Base-by-base conservation (phyloP, 768 basidiomycete species). In the Peribolospora baueri region DNA sequence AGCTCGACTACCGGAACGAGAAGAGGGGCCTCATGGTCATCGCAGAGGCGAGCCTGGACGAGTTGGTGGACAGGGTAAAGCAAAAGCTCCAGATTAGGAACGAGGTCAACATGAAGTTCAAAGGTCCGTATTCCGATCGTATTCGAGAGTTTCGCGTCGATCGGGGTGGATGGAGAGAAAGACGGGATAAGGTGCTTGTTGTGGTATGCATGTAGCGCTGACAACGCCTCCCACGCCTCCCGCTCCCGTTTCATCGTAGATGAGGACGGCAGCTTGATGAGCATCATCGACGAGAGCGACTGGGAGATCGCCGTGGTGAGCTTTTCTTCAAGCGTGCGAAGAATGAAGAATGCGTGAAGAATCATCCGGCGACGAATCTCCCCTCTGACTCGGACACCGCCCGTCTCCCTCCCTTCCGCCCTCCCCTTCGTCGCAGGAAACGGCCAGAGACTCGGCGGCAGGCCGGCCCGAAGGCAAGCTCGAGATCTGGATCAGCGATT, bases 271-370 rank as follows among this genome's bases (percentile, higher is more conserved):
- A 48, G 36, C 7, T 39, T 60, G 13, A 46, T 63, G 40, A 55
- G 56, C 8, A 51, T 62, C 14, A 37, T 58, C 25, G 62, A 62
- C 50, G 58, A 51, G 10, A 56, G 56, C 13, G 62, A 62, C 54
- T 62, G 59, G 60, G 54, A 60, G 14, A 59, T 25, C 25, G 25
- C 25, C 25, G 25, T 25, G 25, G 58, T 57, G 36, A 10, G 54
- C n/a, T 47, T n/a, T 40, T 14, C n/a, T 41, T 25, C 25, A 25
- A 25, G 25, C 25, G 25, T 25, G 25, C 25, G 25, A 25, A 1
- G 25, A 25, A 25, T 25, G 25, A 25, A 25, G 25, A 25, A 25
- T 25, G 25, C 25, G 25, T 1, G 25, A 25, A 25, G 25, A 25
- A 25, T 25, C 25, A 25, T 25, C 25, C 25, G 25, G 25, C 25